Base-by-base conservation (phyloP, 805 yeast genomes). In the Metschnikowia lachancei region DNA sequence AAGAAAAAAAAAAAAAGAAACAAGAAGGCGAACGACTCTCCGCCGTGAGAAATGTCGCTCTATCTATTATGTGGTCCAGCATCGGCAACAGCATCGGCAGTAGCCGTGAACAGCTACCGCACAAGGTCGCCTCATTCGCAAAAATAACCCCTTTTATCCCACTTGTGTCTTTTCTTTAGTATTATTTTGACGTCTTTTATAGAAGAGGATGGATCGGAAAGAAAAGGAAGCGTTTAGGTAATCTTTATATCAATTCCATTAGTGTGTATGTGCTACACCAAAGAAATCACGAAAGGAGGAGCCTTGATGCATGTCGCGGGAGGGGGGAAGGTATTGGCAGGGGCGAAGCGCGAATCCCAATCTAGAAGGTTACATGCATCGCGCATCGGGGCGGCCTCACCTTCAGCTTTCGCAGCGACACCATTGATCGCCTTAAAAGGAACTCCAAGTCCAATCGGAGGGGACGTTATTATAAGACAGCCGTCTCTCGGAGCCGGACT, bases 391-490 rank as follows among this genome's bases (percentile, higher is more conserved):
- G 11, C 13, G 11, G 26, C 35, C 12, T n/a, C 20, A 24, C 22
- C 9, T 10, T 32, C 32, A 17, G 28, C 11, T 9, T 8, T 26
- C 28, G n/a, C n/a, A 26, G 28, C 3, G 11, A 3, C 28, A 5
- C 10, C 28, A 26, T 9, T 10, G 10, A 9, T 12, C 6, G 12
- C 10, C 3, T 58, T 52, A 75, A 55, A 76, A 75, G 5, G 80
- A 74, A 56, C 81, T 75, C 81, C 81, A 76, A 22, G 67, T 71
- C 81, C 81, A 76, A 58, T 76, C 79, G 26, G 55, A 45, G 1
- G 59, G 57, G 20, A 51, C 53, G 14, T 38, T 47, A 13, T 19
- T 47, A 12, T 41, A 39, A 6, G 45, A 36, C 34, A 22, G 41
- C 18, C 49, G 35, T 14, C 49, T 29, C 26, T 40, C 49, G 22